Conservation (phyloP, 2,329 filamentous ascomycete genomes). For the Pseudogymnoascus verrucosus region DNA sequence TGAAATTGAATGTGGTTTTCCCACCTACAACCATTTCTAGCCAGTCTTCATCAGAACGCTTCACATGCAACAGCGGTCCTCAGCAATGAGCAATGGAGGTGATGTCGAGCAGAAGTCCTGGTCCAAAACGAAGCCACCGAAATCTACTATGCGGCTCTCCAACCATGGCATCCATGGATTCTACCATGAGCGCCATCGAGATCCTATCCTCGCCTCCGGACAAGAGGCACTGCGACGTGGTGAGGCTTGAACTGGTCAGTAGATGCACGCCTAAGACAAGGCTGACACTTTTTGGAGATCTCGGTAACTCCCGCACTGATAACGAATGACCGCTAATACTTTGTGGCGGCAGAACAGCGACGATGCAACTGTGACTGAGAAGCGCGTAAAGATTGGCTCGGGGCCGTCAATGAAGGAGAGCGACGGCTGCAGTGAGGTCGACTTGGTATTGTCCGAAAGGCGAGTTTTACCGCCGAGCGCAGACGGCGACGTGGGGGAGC, state of each 20-base stretch:
- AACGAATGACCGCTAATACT: constrained; percentile 5
- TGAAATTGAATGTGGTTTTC: not conserved
- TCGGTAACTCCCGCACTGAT: constrained; percentile 6
- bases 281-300: constrained; percentile 7
- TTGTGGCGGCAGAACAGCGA: not conserved
- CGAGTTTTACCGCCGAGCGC: not conserved
- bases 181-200: not conserved
- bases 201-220: not conserved
- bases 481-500: not conserved
- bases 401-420: not conserved
- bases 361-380: not conserved
- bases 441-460: not conserved
- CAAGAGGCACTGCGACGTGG: not conserved
- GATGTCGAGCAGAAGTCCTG: not conserved
- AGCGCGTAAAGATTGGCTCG: not conserved
- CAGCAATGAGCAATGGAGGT: not conserved
- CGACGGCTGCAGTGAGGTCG: not conserved
- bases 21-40: not conserved
- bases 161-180: not conserved
- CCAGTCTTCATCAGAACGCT: not conserved
- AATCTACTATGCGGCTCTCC: too few species aligned
- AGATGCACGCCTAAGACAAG: not conserved
- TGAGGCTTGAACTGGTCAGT: not conserved
- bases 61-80: not conserved
- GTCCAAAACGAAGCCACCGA: not conserved